phyloP scores from a whole-genome alignment of 2,329 filamentous ascomycete species.

The Cytospora piceae region DNA sequence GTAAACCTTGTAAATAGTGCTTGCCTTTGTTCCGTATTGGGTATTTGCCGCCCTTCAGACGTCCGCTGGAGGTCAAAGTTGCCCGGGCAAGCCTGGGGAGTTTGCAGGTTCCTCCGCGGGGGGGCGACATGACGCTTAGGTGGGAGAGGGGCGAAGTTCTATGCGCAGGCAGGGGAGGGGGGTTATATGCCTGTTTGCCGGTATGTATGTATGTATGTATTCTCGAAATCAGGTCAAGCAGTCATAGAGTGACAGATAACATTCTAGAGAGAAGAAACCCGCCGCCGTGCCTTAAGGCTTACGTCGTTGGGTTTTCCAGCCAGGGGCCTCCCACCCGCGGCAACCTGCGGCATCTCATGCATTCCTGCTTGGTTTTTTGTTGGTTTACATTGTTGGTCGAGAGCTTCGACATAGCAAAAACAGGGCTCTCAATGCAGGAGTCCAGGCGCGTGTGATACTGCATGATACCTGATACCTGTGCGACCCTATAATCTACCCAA shows the following conservation, averaged over 20 bases:
- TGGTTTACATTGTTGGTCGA: not conserved
- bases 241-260: not conserved
- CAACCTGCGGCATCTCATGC: not conserved
- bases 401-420: not conserved
- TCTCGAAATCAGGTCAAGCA: not conserved
- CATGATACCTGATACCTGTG: not conserved
- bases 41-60: constrained; percentile 1
- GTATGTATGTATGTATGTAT: not conserved
- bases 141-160: not conserved
- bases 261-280: not conserved
- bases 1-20: not conserved
- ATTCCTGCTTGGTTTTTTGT: not conserved
- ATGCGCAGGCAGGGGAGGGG: not conserved
- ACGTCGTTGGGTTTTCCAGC: not conserved
- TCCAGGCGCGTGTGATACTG: not conserved
- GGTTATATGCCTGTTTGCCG: not conserved
- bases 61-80: constrained; percentile 7
- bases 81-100: constrained; percentile 11
- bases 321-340: too few species aligned
- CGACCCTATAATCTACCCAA: constrained; percentile 20
- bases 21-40: constrained; percentile 1
- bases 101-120: constrained; percentile 1
- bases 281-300: not conserved
- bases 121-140: not conserved
- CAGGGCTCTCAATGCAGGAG: not conserved